Evolutionary conservation across 768 basidiomycete genomes (phyloP), one percentile per base, ranked within the genome.

Genomic region (Terana coerulea): DNA sequence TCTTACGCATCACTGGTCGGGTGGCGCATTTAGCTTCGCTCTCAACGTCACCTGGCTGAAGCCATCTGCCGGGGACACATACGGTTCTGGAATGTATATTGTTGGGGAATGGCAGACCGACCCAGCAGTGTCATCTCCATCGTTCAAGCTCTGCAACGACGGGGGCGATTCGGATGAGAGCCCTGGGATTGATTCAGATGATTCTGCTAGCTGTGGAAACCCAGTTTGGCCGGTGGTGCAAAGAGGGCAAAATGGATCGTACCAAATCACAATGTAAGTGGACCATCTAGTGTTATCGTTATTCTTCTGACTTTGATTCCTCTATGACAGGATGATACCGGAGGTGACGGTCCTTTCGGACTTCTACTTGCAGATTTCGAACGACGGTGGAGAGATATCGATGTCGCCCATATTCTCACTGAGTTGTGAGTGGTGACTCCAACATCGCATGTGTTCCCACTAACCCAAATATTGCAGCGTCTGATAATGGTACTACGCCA

Each of bases 381-480:
- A 67, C 52, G 58, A 63, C 34, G 61, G 60, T 34, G 68, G 66
- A 1, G 47, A 60, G 30, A 56, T 43, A 5, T 55, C 54, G 42
- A 45, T 53, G 3, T 71, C 69, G 0, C 67, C 69, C 2, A 48
- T 50, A 8, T 71, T 70, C 49, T 58, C 57, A 25, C 56, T 69
- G 25, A 61, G 59, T 44, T 56, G 67, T 67, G 51, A 52, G 69
- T 58, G 25, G 25, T 30, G 2, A 39, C 48, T 49, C 15, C 43
- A 47, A n/a, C 41, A 42, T 19, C 15, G 33, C 14, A 12, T 39
- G 19, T 6, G 35, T 37, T 19, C 6, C 35, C 35, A 37, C 21
- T 19, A 37, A 5, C 24, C 21, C 11, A 7, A 11, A 11, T 26
- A 21, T 26, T 15, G 15, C 14, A n/a, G 14, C 28, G 21, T 24